These are phyloP conservation scores for Colletotrichum paranaense DNA, from an alignment of 2,329 filamentous ascomycete species.

Conservation along the genomic window DNA sequence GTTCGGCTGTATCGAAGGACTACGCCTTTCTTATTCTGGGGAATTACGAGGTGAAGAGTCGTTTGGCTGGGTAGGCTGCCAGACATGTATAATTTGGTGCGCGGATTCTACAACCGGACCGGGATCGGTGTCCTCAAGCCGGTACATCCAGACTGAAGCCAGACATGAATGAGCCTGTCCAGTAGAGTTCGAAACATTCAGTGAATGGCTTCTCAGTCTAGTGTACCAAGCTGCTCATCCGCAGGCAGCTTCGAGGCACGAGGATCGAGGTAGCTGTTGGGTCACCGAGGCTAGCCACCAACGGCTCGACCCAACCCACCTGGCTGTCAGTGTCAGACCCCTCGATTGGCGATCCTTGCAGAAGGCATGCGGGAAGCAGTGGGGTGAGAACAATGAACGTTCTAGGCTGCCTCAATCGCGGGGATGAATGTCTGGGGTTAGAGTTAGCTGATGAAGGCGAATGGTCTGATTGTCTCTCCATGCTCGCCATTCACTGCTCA, in stretches of 20 bases:
- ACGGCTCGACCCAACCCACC: background rate
- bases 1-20: background rate
- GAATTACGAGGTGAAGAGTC: background rate
- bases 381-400: slow-evolving; percentile 23
- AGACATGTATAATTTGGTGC: background rate
- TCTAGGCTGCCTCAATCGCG: background rate
- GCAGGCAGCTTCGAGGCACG: background rate
- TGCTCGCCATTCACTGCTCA: too few relatives aligned
- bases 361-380: background rate
- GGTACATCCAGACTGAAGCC: background rate
- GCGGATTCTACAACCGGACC: background rate
- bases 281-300: background rate
- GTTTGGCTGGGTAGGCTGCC: background rate
- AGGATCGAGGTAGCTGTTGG: background rate
- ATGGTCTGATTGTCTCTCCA: slow-evolving; percentile 2
- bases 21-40: background rate
- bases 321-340: background rate
- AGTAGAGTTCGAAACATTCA: too few relatives aligned
- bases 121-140: background rate
- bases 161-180: too few relatives aligned
- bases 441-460: background rate
- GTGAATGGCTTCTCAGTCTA: too few relatives aligned
- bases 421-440: background rate
- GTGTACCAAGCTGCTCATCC: too few relatives aligned
- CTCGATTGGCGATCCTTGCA: background rate